These are phyloP conservation scores for Kurtzmaniella quercitrusa DNA, from an alignment of 1,139 yeast genomes.

Conservation along the genomic window DNA sequence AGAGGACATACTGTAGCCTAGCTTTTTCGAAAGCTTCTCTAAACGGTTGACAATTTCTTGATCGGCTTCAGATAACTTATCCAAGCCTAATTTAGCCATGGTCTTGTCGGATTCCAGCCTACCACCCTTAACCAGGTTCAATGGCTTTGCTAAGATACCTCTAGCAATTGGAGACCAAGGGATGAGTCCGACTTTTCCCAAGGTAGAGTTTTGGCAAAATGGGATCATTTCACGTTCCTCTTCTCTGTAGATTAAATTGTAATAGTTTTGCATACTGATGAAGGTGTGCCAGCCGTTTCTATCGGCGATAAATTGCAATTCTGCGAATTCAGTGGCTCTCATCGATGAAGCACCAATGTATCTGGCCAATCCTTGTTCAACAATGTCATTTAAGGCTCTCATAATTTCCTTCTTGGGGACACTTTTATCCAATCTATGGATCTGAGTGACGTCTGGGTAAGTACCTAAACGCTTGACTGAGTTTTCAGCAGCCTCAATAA, in stretches of 20 bases:
- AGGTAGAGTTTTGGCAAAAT: conserved; percentile 35
- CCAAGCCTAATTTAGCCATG: conserved; percentile 9
- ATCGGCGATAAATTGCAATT: conserved; percentile 50
- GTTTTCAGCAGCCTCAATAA: conserved; percentile 46
- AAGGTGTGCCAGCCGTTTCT: conserved; percentile 51
- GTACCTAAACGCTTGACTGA: conserved; percentile 53
- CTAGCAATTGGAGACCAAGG: conserved; percentile 53
- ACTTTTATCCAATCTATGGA: conserved; percentile 46
- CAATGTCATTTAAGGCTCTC: conserved; percentile 51
- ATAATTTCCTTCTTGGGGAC: conserved; percentile 48
- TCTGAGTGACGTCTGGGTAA: conserved; percentile 45
- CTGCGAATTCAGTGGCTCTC: conserved; percentile 46
- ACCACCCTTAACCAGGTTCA: conserved; percentile 14
- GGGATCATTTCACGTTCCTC: conserved; percentile 61
- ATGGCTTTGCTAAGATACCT: conserved; percentile 44
- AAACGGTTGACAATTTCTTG: conserved; percentile 48
- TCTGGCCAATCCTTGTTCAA: conserved; percentile 43
- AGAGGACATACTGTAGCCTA: conserved; percentile 46
- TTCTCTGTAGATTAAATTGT: conserved; percentile 53
- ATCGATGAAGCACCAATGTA: conserved; percentile 62
- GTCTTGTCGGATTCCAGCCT: conserved; percentile 11
- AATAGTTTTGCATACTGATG: conserved; percentile 56
- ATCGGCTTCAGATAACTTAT: conserved; percentile 14
- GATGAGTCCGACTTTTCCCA: conserved; percentile 43
- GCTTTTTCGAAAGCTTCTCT: conserved; percentile 46